These are phyloP conservation scores for Solanum tarapatanum DNA, from an alignment of 257 asterid species.

Conservation along the genomic window DNA sequence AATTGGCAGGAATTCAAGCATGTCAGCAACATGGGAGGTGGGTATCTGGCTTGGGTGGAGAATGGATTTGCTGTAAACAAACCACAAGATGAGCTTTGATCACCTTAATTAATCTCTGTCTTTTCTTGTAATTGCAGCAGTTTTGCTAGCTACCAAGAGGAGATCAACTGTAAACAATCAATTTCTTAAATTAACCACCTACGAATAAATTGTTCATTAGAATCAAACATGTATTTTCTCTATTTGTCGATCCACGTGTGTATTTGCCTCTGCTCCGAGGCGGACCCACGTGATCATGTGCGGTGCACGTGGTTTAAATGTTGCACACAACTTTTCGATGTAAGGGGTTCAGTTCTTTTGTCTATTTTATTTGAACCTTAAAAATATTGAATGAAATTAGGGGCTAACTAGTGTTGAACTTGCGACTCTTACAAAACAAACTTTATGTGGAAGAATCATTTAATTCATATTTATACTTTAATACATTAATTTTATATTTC, in stretches of 20 bases:
- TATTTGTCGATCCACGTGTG: neutral
- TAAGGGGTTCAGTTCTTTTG: no score
- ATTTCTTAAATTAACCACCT: neutral
- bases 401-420: neutral
- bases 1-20: constrained; percentile 50
- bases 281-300: neutral
- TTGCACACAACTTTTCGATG: no score
- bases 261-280: neutral
- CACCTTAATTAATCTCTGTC: neutral
- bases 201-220: neutral
- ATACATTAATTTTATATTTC: no score
- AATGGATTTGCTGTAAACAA: constrained; percentile 37
- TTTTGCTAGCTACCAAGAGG: neutral
- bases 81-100: constrained; percentile 21
- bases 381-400: no score
- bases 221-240: neutral
- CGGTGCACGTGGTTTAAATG: no score
- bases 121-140: neutral
- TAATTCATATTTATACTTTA: no score
- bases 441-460: no score
- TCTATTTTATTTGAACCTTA: neutral
- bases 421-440: neutral
- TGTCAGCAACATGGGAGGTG: constrained; percentile 70
- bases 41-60: constrained; percentile 51
- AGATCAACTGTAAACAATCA: neutral